These are phyloP conservation scores for Mycena epipterygia DNA, from an alignment of 768 basidiomycete genomes.

Conservation along the genomic window DNA sequence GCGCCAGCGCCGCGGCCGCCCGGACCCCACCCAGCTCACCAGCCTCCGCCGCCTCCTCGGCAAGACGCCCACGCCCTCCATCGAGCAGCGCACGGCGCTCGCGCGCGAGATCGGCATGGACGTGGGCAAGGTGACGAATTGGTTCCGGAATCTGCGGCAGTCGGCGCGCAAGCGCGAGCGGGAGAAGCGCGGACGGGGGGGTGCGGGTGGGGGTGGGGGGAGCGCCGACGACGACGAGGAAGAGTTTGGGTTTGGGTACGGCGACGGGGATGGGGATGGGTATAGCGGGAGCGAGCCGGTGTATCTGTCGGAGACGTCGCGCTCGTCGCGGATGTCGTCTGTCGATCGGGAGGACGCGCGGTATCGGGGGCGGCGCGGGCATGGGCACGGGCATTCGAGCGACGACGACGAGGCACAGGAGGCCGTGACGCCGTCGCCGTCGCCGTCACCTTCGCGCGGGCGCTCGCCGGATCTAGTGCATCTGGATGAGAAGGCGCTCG, in stretches of 20 bases:
- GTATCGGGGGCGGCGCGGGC: background rate
- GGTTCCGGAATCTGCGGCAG: slow-evolving; percentile 89
- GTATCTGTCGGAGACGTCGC: slow-evolving; percentile 33
- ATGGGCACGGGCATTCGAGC: slow-evolving; percentile 24
- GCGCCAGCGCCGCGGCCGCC: slow-evolving; percentile 80
- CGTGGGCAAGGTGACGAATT: slow-evolving; percentile 87
- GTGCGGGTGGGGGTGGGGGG: slow-evolving; percentile 36
- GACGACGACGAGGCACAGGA: slow-evolving; percentile 37
- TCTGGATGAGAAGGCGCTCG: slow-evolving; percentile 56
- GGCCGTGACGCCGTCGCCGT: slow-evolving; percentile 32
- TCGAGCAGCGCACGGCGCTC: slow-evolving; percentile 82
- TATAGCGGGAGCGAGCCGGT: slow-evolving; percentile 50
- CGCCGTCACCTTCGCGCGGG: slow-evolving; percentile 42
- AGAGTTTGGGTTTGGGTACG: slow-evolving; percentile 58
- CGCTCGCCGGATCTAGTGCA: slow-evolving; percentile 60
- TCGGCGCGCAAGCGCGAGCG: slow-evolving; percentile 79
- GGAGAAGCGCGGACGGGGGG: slow-evolving; percentile 33
- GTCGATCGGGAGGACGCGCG: slow-evolving; percentile 23
- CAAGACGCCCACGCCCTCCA: slow-evolving; percentile 80
- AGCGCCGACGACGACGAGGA: slow-evolving; percentile 63
- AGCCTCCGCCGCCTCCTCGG: slow-evolving; percentile 79
- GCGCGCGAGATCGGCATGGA: slow-evolving; percentile 89
- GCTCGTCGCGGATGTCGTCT: slow-evolving; percentile 21
- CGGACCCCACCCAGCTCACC: slow-evolving; percentile 83
- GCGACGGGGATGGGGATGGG: too few species aligned